These are phyloP conservation scores for Catharanthus roseus DNA, from an alignment of 257 asterid species.

Conservation along the genomic window DNA sequence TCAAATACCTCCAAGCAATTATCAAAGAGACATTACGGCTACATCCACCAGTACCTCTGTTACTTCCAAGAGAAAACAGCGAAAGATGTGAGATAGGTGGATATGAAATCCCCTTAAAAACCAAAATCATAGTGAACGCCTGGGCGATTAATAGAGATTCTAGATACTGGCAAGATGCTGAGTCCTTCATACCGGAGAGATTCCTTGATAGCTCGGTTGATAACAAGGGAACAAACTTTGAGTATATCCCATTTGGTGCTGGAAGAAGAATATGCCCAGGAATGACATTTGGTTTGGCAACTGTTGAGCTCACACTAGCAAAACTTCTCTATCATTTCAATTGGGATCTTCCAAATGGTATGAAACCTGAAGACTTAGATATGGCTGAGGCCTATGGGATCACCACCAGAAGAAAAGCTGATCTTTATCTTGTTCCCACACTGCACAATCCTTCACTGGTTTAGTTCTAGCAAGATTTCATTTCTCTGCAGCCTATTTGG, in stretches of 20 bases:
- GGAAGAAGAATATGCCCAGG: slow-evolving; percentile 8
- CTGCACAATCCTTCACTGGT: slow-evolving; percentile 2
- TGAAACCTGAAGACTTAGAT: neutral
- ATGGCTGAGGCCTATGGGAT: slow-evolving; percentile 1
- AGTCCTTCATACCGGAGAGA: neutral
- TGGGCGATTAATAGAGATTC: slow-evolving; percentile 5
- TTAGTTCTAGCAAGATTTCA: neutral
- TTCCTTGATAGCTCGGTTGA: neutral
- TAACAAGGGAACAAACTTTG: neutral
- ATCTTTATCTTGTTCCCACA: slow-evolving; percentile 4
- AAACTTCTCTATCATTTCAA: slow-evolving; percentile 3
- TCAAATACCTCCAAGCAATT: neutral
- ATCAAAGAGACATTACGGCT: slow-evolving; percentile 11
- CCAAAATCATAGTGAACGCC: neutral
- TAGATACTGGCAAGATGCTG: neutral
- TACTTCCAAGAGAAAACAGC: neutral
- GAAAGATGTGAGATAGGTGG: neutral
- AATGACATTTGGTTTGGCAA: neutral
- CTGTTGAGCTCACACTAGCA: neutral
- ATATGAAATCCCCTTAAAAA: neutral
- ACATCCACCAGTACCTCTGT: neutral
- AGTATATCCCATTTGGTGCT: neutral
- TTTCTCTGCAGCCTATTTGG: neutral
- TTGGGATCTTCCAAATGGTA: slow-evolving; percentile 2
- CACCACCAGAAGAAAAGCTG: neutral